These are phyloP conservation scores for Cladophialophora immunda DNA, from an alignment of 2,329 filamentous ascomycete genomes.

Conservation along the genomic window DNA sequence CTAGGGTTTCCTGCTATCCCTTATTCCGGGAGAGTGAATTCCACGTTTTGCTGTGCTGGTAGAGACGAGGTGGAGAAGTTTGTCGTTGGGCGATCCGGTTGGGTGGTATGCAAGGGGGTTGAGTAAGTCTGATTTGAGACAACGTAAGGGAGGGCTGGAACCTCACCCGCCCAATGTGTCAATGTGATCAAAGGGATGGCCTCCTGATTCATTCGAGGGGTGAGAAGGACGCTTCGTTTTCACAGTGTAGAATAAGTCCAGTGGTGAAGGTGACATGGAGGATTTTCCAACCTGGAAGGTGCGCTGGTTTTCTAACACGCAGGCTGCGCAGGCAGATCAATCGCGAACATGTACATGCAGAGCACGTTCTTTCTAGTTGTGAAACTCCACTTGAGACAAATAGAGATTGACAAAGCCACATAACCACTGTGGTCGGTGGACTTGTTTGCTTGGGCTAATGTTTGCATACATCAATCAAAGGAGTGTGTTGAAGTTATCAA, in stretches of 20 bases:
- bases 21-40: background rate
- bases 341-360: background rate
- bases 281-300: no score
- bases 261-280: background rate
- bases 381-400: background rate
- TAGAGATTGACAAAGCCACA: background rate
- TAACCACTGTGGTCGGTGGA: background rate
- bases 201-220: background rate
- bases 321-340: background rate
- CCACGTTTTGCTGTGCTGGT: background rate
- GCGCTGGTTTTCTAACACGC: no score
- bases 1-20: background rate
- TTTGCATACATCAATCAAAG: background rate
- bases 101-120: slow-evolving; percentile 1
- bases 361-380: background rate
- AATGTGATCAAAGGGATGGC: background rate
- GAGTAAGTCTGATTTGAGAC: background rate
- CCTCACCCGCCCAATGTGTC: background rate
- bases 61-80: background rate
- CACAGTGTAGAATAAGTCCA: background rate
- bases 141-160: background rate
- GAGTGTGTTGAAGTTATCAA: background rate
- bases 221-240: background rate
- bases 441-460: background rate
- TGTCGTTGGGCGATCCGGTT: background rate